phyloP scores from a whole-genome alignment of 768 basidiomycete species.

The Asterophora parasitica region DNA sequence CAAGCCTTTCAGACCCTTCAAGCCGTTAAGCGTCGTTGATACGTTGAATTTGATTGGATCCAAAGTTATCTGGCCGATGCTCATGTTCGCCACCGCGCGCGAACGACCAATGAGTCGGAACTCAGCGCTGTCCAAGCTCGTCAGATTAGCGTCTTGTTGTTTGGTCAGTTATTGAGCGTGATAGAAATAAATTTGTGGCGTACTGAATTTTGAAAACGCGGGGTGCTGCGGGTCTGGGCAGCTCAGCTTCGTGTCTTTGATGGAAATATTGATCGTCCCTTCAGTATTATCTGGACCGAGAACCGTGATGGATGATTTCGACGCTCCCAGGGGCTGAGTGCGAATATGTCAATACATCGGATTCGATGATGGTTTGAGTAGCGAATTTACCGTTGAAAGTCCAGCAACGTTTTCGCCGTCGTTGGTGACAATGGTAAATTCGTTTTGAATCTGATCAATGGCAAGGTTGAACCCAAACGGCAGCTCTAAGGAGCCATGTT shows the following conservation, averaged over 20 bases:
- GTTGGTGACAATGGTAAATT: slow-evolving; percentile 51
- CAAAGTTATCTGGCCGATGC: slow-evolving; percentile 62
- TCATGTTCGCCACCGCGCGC: slow-evolving; percentile 53
- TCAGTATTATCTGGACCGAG: slow-evolving; percentile 48
- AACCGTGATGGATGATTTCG: slow-evolving; percentile 54
- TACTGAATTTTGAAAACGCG: slow-evolving; percentile 57
- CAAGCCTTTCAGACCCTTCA: slow-evolving; percentile 55
- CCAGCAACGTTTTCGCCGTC: slow-evolving; percentile 50
- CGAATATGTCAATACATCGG: neutral
- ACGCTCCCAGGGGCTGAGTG: slow-evolving; percentile 54
- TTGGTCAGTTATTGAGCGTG: slow-evolving; percentile 8
- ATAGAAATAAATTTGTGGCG: slow-evolving; percentile 23
- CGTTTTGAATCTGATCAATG: slow-evolving; percentile 59
- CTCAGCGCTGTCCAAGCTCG: slow-evolving; percentile 37
- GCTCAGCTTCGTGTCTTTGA: slow-evolving; percentile 47
- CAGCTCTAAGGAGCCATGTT: slow-evolving; percentile 36
- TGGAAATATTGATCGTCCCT: slow-evolving; percentile 62
- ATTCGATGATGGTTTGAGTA: neutral
- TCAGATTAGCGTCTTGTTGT: slow-evolving; percentile 49
- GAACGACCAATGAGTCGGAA: slow-evolving; percentile 61
- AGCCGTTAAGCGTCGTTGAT: slow-evolving; percentile 51
- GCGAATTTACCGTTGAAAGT: slow-evolving; percentile 46
- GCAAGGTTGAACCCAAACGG: slow-evolving; percentile 66
- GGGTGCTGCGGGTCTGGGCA: slow-evolving; percentile 43
- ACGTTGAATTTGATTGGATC: slow-evolving; percentile 72